Evolutionary conservation across 2,329 filamentous ascomycete species (phyloP), one percentile per base, ranked within the genome.

Genomic region (Colletotrichum falcatum): DNA sequence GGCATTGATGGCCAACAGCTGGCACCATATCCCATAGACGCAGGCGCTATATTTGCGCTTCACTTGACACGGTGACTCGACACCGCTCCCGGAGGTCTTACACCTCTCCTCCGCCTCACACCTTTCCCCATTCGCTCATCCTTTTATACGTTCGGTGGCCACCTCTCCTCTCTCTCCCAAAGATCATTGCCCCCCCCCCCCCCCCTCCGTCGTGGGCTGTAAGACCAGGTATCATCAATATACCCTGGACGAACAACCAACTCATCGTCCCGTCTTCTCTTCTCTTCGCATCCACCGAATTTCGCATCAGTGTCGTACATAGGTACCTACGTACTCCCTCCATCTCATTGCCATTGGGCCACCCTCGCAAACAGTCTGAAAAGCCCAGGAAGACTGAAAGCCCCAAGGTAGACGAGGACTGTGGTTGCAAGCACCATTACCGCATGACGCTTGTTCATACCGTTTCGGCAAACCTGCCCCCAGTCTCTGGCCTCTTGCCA

Each of bases 101-200:
- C 58, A 64, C 69, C n/a, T 65, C 59, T 69, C 60, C 59, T 62
- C 60, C 65, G 63, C 61, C 65, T 71, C 42, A 39, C 65, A 55
- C 65, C 37, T 54, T 64, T 70, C 65, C 65, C 65, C 49, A 64
- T 70, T 51, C 49, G 33, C 56, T 49, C 56, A 44, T 66, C 63
- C 66, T 61, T 58, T 48, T 55, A 30, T 28, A 54, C 51, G 64
- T 53, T 70, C 28, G 54, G 39, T 70, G 37, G 59, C 9, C 37
- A 39, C 26, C 33, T 39, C 51, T n/a, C 23, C 46, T 28, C 54
- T 8, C 51, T 59, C 37, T 35, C 65, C 56, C 63, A 44, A 54
- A 33, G 46, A 46, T 42, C 53, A 46, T 62, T 54, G 35, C 20
- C 60, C 35, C 46, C 42, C 5, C 8, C 20, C 60, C 35, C 46